These are phyloP conservation scores for Podospora tetraspora DNA, from an alignment of 495 filamentous ascomycete genomes.

Conservation along the genomic window DNA sequence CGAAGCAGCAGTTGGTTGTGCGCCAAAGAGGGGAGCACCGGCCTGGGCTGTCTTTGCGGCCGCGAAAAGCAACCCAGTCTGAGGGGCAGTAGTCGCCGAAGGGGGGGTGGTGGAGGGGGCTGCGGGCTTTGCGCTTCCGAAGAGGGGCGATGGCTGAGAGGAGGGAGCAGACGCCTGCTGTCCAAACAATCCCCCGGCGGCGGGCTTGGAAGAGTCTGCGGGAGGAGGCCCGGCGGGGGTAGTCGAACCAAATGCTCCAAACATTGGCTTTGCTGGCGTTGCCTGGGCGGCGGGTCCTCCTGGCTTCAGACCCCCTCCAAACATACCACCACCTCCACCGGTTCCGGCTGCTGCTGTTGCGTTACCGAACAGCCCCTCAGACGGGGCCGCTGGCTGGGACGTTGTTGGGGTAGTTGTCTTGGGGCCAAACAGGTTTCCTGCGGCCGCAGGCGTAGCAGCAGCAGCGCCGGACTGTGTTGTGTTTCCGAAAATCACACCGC, in stretches of 20 bases:
- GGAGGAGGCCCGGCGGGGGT: conserved; percentile 32
- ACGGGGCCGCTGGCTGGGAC: conserved; percentile 9
- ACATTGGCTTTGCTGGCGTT: conserved; percentile 29
- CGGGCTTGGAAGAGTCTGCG: conserved; percentile 22
- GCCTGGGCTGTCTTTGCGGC: neutral
- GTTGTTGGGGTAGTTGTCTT: conserved; percentile 16
- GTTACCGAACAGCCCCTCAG: conserved; percentile 8
- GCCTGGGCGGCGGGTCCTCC: conserved; percentile 9
- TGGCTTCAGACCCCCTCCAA: conserved; percentile 7
- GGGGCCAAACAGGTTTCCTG: conserved; percentile 6
- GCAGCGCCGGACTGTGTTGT: neutral
- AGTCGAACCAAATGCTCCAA: conserved; percentile 26
- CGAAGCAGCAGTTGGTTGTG: neutral
- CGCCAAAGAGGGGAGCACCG: neutral
- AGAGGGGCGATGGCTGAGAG: neutral
- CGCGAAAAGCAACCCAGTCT: neutral
- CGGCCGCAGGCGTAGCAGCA: conserved; percentile 2
- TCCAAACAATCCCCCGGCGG: conserved; percentile 17
- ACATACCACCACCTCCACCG: conserved; percentile 7
- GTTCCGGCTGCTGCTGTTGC: neutral
- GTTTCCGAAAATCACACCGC: neutral
- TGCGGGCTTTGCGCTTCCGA: neutral
- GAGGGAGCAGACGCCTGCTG: conserved; percentile 3
- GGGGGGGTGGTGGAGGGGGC: neutral
- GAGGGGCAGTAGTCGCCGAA: neutral